These are phyloP conservation scores for Hanseniaspora osmophila DNA, from an alignment of 805 yeast genomes.

Conservation along the genomic window DNA sequence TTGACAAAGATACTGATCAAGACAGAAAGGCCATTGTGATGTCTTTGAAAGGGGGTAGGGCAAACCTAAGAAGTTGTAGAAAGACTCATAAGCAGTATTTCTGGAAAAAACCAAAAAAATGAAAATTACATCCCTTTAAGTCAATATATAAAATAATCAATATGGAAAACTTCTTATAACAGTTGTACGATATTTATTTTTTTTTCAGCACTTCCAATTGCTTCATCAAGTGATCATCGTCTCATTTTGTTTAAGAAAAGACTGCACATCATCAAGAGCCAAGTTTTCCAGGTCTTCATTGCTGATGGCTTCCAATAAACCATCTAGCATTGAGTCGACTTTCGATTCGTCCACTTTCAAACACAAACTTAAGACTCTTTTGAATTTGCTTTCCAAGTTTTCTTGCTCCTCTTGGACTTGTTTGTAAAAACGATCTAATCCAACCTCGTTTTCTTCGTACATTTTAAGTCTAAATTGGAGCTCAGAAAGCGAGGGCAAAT, in stretches of 20 bases:
- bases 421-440: conserved; percentile 37
- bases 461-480: conserved; percentile 71
- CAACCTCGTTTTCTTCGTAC: conserved; percentile 53
- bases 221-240: conserved; percentile 7
- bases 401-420: conserved; percentile 39
- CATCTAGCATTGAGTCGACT: conserved; percentile 72
- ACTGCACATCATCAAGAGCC: conserved; percentile 35
- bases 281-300: conserved; percentile 58
- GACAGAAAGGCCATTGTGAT: conserved; percentile 59
- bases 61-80: conserved; percentile 78
- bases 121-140: not conserved
- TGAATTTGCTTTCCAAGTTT: conserved; percentile 60
- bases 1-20: conserved; percentile 64
- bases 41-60: conserved; percentile 61
- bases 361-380: conserved; percentile 78
- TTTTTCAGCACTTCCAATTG: no score
- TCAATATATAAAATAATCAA: not conserved
- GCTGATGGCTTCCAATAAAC: conserved; percentile 79
- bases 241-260: conserved; percentile 33
- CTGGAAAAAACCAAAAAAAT: conserved; percentile 32
- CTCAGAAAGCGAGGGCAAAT: conserved; percentile 27
- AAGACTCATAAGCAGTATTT: conserved; percentile 73
- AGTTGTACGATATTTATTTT: no score
- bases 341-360: conserved; percentile 73
- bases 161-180: no score